Evolutionary conservation across 352 stramenopile species (phyloP), one percentile per base, ranked within the genome.

Genomic region (Phytophthora idaei): DNA sequence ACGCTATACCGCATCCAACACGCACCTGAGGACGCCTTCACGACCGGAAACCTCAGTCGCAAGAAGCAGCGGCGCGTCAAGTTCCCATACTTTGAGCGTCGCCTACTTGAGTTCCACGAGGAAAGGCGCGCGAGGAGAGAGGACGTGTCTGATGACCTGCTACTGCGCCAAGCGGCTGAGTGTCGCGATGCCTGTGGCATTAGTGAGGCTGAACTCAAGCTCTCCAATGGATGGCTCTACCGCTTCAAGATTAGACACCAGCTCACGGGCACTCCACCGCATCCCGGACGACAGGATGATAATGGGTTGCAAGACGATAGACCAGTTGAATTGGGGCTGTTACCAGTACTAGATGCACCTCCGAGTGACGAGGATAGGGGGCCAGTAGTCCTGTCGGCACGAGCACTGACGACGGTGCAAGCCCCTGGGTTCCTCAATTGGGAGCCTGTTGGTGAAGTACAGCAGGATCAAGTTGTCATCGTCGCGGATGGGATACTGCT

Each of bases 171-270:
- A 36, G 76, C 76, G 11, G 61, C 61, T 3, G 62, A 77, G 45
- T 69, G 75, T 41, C 76, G 76, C 15, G 73, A 46, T 6, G 61
- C 64, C 11, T 73, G 70, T 37, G 70, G 73, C 21, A 83, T 83
- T 45, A 32, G 34, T 29, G 66, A 71, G 14, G 31, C 61, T 15
- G 56, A 74, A 47, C 73, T 83, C 59, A 78, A 79, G 66, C 70
- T 83, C 25, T 81, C 73, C 39, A 83, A 83, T 55, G 76, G 76
- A 5, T 83, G 76, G 76, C 61, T 83, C 46, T 71, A 83, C 58
- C 77, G 69, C 12, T 83, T 83, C 44, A 83, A 83, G 57, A 71
- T 65, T 31, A 61, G 73, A 1, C 73, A 81, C 54, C 50, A 67
- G 41, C 61, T 78, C 11, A 50, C 37, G 27, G 44, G 15, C 4